Evolutionary conservation across 2,329 filamentous ascomycete species (phyloP), one percentile per base, ranked within the genome.

Genomic region (Emergomyces pasteurianus): DNA sequence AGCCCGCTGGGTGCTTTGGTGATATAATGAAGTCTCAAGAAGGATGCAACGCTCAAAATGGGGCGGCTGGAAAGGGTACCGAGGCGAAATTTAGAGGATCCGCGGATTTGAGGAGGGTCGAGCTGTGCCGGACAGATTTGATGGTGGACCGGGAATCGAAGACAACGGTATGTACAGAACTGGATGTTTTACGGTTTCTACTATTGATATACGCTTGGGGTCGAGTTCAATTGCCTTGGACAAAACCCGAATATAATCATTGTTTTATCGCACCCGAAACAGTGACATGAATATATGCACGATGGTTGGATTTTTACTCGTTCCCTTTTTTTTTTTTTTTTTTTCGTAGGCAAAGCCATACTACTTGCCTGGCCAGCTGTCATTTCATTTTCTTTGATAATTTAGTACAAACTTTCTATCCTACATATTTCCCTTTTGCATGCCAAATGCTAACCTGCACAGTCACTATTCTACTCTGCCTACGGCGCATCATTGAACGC

Each of bases 401-500:
- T 38, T 38, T n/a, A 16, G 18, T 23, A 34, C 21, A 36, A 53
- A 28, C 47, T 58, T 47, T 60, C 16, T 55, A 18, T 6, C 56
- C 16, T n/a, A 47, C 23, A 31, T 60, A n/a, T 26, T 59, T 14
- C 28, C 8, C 28, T 23, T 47, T n/a, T 23, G 26, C 4, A 4
- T 52, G 14, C 36, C 23, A 31, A 58, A 3, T 58, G 50, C 61
- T 64, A 28, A 64, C 61, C 26, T 10, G 26, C 34, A 54, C 42
- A 64, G 63, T 18, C 52, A 31, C n/a, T 40, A 34, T 42, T 59
- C 21, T 49, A 54, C 55, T 57, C 53, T 38, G 42, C 43, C n/a
- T 58, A 62, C 34, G 31, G 43, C 23, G 58, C 56, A 18, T 62
- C 61, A 10, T 46, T 61, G 28, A 64, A 60, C 40, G 59, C 61